Evolutionary conservation across 2,329 filamentous ascomycete genomes (phyloP), one percentile per base, ranked within the genome.

Genomic region (Rosellinia necatrix): DNA sequence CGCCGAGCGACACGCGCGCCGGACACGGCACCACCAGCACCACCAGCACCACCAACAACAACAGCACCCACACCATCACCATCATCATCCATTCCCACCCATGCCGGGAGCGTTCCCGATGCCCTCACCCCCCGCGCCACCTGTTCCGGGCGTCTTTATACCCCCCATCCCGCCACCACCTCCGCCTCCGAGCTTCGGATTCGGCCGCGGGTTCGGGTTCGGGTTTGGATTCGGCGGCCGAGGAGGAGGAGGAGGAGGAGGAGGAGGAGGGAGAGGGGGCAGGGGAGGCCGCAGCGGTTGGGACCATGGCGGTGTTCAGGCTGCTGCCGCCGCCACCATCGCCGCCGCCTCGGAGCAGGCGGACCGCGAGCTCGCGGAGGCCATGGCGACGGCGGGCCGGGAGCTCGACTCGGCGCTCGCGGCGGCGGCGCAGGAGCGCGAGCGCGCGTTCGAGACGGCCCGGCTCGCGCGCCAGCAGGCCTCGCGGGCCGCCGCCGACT

Each of bases 1-100:
- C 6, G 37, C 30, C 7, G 58, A 59, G 9, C 37, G 58, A 15
- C 37, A 54, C 25, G 47, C 34, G 17, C 54, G 49, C 15, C 42
- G 54, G 37, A 15, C 21, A 19, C 49, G 49, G 24, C 19, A 37
- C 32, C 42, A 44, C 4, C 17, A 37, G 13, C 22, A 9, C 7
- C 8, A 9, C 8, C 7, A 35, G 37, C 22, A 27, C 25, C 49
- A 43, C 29, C 19, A 37, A 30, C 42, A 44, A 3, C 17, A 37
- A 13, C 22, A 9, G 37, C 22, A 27, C 25, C 49, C 43, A 29
- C 19, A 37, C 32, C 42, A 44, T 3, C 17, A 37, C 13, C 22
- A 9, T 5, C 8, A 9, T 5, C 7, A 35, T 35, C 6, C 32
- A n/a, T n/a, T n/a, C n/a, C n/a, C n/a, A n/a, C n/a, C n/a, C n/a